Evolutionary conservation across 1,284 basidiomycete species (phyloP), one percentile per base, ranked within the genome.

Genomic region (Cutaneotrichosporon sp.): DNA sequence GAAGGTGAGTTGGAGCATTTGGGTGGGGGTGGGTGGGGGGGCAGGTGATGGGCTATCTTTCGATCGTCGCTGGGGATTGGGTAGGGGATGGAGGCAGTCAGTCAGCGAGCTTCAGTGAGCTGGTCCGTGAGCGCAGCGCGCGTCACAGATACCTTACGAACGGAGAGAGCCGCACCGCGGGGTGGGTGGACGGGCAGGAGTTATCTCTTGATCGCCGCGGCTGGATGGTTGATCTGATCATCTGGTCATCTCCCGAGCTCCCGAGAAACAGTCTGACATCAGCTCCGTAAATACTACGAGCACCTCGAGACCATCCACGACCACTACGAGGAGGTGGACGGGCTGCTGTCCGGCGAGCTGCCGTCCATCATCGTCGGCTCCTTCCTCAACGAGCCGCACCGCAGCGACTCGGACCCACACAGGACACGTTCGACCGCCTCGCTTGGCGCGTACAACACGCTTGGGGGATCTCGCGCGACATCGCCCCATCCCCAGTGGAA

Each of bases 291-390:
- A 13, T 80, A 80, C 56, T 80, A 80, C 55, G 56, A 68, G 31
- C 49, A 76, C 38, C 62, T 80, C 29, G 71, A 76, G 0, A 29
- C 60, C 2, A 64, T 80, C 3, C 64, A 73, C 18, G 69, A 69
- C 1, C 71, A 75, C 52, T 81, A 79, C 62, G 20, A 62, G 18
- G 80, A 81, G 66, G 79, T 80, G 9, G 80, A 81, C 56, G 54
- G 50, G 9, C 59, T 81, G 11, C 69, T 81, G 16, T 65, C 71
- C 11, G 79, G 78, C 9, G 70, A 74, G n/a, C 64, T 81, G 13
- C 73, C 79, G 0, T 63, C 64, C 2, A 69, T 67, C 24, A 78
- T 80, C 43, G 79, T 73, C 2, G 63, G 68, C 9, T 75, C 74
- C 9, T 80, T 79, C 66, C 43, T 50, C 55, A 57, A 24, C 33